Conservation (phyloP, 306 rosid species). For the Oxytropis ochrocephala region DNA sequence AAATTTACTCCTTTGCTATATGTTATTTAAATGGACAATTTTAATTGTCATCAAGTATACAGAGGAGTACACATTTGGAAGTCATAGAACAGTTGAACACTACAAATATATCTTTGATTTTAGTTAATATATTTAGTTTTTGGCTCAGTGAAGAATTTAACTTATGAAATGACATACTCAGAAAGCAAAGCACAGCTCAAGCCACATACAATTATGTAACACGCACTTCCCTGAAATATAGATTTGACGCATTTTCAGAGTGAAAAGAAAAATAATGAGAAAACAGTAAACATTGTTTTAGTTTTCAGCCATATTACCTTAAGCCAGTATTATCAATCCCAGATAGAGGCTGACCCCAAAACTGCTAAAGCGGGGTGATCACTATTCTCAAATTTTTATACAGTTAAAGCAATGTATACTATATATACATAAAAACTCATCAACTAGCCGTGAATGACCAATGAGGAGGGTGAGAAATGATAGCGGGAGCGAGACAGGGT, state of each 20-base stretch:
- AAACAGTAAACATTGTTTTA: neutral
- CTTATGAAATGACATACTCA: neutral
- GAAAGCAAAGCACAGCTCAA: neutral
- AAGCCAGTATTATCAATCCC: too few species aligned
- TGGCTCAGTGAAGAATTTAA: neutral
- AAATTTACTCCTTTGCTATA: neutral
- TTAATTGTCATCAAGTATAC: neutral
- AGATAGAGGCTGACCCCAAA: too few species aligned
- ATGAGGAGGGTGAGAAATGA: too few species aligned
- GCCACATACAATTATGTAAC: neutral
- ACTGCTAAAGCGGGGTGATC: too few species aligned
- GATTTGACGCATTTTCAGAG: neutral
- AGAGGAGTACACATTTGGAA: constrained; percentile 5
- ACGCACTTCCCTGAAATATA: neutral
- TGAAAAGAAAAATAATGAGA: neutral
- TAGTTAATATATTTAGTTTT: neutral
- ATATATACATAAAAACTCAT: too few species aligned
- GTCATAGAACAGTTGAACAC: neutral
- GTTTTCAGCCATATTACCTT: neutral
- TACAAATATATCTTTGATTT: neutral
- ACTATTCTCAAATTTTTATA: too few species aligned
- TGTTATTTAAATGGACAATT: neutral
- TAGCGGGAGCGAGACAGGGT: too few species aligned
- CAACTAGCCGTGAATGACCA: too few species aligned
- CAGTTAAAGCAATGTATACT: too few species aligned